phyloP scores from a whole-genome alignment of 2,329 filamentous ascomycete species.

The Phaeosphaeriaceae sp. region DNA sequence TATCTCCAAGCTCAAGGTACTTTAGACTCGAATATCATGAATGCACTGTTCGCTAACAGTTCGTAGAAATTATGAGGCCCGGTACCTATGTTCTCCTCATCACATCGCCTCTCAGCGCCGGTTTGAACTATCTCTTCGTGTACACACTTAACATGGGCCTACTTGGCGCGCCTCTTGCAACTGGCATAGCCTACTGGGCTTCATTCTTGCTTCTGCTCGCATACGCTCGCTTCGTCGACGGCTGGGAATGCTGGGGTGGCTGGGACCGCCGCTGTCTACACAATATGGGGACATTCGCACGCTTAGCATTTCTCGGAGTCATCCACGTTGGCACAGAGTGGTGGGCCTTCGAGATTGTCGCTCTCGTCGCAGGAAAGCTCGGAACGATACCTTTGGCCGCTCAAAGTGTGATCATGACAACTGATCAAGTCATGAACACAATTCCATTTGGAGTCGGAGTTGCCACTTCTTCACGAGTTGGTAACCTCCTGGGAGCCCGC shows the following conservation, averaged over 20 bases:
- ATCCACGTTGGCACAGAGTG: slow-evolving; percentile 89
- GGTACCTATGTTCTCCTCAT: slow-evolving; percentile 69
- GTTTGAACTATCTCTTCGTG: slow-evolving; percentile 72
- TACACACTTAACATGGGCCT: slow-evolving; percentile 75
- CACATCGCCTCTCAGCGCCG: slow-evolving; percentile 66
- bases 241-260: slow-evolving; percentile 81
- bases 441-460: slow-evolving; percentile 88
- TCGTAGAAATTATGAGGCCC: slow-evolving; percentile 65
- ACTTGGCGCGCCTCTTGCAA: slow-evolving; percentile 80
- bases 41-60: slow-evolving; percentile 12
- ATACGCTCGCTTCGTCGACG: slow-evolving; percentile 74
- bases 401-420: slow-evolving; percentile 89
- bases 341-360: slow-evolving; percentile 95
- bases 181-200: slow-evolving; percentile 84
- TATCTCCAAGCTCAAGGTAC: slow-evolving; percentile 65
- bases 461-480: slow-evolving; percentile 77
- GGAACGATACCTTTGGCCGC: slow-evolving; percentile 81
- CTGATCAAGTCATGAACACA: slow-evolving; percentile 83
- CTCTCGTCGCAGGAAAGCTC: slow-evolving; percentile 78
- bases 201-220: slow-evolving; percentile 78
- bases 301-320: slow-evolving; percentile 76
- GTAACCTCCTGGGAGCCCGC: slow-evolving; percentile 77
- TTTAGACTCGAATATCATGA: background rate
- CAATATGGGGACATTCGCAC: slow-evolving; percentile 74
- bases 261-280: slow-evolving; percentile 69